Conservation (phyloP, 2,329 filamentous ascomycete species). For the Hawksworthiomyces lignivorus region DNA sequence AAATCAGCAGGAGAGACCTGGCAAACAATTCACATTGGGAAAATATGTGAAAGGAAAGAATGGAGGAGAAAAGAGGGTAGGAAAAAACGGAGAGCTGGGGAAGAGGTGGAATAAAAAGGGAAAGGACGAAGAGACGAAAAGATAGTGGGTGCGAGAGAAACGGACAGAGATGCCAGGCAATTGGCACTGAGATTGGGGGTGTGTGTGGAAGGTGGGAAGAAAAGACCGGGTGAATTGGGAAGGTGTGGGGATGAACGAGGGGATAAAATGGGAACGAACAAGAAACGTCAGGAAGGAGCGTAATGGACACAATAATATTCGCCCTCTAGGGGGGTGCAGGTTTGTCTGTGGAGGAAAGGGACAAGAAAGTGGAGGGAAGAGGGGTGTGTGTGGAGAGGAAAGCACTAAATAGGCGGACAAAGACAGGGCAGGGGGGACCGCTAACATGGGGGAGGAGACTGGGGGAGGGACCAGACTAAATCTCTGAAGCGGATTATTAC, state of each 20-base stretch:
- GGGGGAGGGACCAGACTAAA: too few species aligned
- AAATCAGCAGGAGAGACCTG: too few species aligned
- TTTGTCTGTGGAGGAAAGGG: neutral
- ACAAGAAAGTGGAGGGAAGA: neutral
- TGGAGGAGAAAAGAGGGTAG: neutral
- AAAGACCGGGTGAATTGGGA: constrained; percentile 10
- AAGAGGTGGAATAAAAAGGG: neutral
- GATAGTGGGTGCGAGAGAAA: too few species aligned
- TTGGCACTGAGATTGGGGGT: too few species aligned
- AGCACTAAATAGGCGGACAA: neutral
- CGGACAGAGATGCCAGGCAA: too few species aligned
- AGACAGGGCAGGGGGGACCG: neutral
- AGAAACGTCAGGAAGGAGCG: constrained; percentile 5
- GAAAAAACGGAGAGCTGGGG: neutral
- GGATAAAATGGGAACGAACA: constrained; percentile 10
- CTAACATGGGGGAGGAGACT: neutral
- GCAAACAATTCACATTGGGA: too few species aligned
- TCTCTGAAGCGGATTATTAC: too few species aligned
- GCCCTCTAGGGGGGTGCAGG: neutral
- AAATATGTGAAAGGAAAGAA: too few species aligned
- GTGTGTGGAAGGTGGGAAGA: neutral
- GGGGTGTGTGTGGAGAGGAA: constrained; percentile 9
- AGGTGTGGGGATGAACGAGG: constrained; percentile 15
- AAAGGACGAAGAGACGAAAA: neutral
- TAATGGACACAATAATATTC: constrained; percentile 2